Conservation (phyloP, 305 asterid species). For the Fraxinus baroniana region DNA sequence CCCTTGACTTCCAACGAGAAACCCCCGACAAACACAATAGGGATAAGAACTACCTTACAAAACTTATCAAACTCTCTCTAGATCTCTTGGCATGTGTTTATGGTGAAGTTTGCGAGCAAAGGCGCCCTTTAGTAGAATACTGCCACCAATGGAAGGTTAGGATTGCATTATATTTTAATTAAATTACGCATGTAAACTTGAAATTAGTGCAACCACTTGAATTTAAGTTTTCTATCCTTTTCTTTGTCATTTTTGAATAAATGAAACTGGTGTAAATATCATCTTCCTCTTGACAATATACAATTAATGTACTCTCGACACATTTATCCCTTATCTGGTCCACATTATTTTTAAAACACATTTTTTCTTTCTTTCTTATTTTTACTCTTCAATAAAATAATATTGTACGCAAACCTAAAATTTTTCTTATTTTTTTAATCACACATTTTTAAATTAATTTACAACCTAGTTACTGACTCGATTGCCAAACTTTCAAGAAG, state of each 20-base stretch:
- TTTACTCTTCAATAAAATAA: too few relatives aligned
- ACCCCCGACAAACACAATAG: conserved; percentile 21
- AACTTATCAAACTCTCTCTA: conserved; percentile 22
- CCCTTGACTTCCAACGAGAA: conserved; percentile 25
- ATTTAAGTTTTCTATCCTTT: background rate
- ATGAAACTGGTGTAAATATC: background rate
- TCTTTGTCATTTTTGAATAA: background rate
- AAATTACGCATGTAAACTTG: background rate
- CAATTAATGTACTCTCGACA: too few relatives aligned
- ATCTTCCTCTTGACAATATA: background rate
- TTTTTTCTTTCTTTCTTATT: too few relatives aligned
- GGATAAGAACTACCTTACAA: conserved; percentile 29
- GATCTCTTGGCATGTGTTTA: background rate
- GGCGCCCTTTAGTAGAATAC: background rate
- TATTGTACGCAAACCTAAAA: too few relatives aligned
- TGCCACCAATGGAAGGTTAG: background rate
- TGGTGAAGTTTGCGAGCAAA: background rate
- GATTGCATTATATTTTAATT: background rate
- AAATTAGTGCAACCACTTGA: background rate
- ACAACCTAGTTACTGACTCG: background rate
- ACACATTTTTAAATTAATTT: too few relatives aligned
- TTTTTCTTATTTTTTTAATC: too few relatives aligned
- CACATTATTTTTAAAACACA: too few relatives aligned
- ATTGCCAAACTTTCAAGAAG: too few relatives aligned
- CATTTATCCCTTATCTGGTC: too few relatives aligned